Percentiles rank a stretch among this genome's conserved stretches.
Conservation (phyloP, 2,329 filamentous ascomycete species). For the Pseudogymnoascus sp. region DNA sequence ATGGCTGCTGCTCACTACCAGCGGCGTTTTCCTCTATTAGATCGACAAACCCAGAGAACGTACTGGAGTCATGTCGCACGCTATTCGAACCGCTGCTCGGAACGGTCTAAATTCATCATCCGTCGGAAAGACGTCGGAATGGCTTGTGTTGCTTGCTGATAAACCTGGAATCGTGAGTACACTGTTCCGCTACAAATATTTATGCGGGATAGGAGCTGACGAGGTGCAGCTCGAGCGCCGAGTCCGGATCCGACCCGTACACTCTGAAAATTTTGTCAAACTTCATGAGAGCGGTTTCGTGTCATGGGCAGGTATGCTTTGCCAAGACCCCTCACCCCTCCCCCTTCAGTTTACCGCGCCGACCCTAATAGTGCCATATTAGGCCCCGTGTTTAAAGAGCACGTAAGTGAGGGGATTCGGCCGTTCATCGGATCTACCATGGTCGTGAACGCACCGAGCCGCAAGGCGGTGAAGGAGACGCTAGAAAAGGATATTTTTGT, state of each 20-base stretch:
- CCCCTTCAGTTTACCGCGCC: neutral
- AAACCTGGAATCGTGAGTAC: neutral
- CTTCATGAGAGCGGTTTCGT: neutral
- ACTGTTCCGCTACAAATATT: neutral
- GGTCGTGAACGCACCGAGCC: constrained; percentile 56
- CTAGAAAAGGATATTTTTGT: constrained; percentile 68
- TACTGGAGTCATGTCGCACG: neutral
- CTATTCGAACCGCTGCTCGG: neutral
- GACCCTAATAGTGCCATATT: neutral
- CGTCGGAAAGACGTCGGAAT: neutral
- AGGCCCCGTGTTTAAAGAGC: neutral
- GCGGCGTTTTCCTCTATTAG: neutral
- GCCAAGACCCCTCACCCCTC: neutral
- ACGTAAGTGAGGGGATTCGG: neutral
- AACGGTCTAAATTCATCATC: neutral
- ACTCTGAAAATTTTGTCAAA: neutral
- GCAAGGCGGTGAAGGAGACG: constrained; percentile 59
- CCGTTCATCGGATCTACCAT: constrained; percentile 62
- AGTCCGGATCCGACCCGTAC: neutral
- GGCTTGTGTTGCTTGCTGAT: neutral
- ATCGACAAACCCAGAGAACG: neutral
- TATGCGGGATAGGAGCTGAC: neutral
- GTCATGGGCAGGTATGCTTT: neutral
- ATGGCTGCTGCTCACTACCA: neutral
- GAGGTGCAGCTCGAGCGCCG: neutral